Percentiles rank a stretch among this genome's conserved stretches.
These are phyloP conservation scores for Rhizomucor miehei DNA, from an alignment of 371 early-diverging fungal species.

Conservation along the genomic window DNA sequence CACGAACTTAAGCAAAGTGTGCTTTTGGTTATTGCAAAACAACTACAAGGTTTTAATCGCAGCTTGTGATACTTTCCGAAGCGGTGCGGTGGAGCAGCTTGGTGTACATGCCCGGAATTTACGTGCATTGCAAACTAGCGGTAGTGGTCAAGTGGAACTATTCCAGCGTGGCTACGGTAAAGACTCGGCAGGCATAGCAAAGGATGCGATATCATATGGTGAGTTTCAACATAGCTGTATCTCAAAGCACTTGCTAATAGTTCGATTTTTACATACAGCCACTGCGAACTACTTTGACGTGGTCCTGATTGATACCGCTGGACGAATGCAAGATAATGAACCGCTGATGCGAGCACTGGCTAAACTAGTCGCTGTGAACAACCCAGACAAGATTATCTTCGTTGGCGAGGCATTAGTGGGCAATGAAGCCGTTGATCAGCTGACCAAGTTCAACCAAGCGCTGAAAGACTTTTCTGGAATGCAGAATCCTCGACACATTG, in stretches of 20 bases:
- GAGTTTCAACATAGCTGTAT: constrained; percentile 13
- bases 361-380: constrained; percentile 92
- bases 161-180: constrained; percentile 99
- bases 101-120: constrained; percentile 93
- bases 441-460: constrained; percentile 97
- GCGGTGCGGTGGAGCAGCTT: constrained; percentile 99
- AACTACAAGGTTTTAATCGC: constrained; percentile 92
- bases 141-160: constrained; percentile 78
- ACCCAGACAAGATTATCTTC: constrained; percentile 98
- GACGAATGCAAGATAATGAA: constrained; percentile 99
- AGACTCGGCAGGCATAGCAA: constrained; percentile 98
- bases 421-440: constrained; percentile 97
- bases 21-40: constrained; percentile 97
- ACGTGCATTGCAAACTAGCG: constrained; percentile 68
- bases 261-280: constrained; percentile 28
- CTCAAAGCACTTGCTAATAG: too few species aligned
- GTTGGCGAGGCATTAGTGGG: constrained; percentile 99
- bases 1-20: constrained; percentile 97
- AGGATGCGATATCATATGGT: constrained; percentile 92
- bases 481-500: constrained; percentile 86
- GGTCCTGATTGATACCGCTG: constrained; percentile 99
- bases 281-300: constrained; percentile 86
- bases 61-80: constrained; percentile 99
- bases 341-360: constrained; percentile 97
- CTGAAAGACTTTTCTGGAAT: constrained; percentile 85